These are phyloP conservation scores for Seiridium unicorne DNA, from an alignment of 2,329 filamentous ascomycete genomes.

Conservation along the genomic window DNA sequence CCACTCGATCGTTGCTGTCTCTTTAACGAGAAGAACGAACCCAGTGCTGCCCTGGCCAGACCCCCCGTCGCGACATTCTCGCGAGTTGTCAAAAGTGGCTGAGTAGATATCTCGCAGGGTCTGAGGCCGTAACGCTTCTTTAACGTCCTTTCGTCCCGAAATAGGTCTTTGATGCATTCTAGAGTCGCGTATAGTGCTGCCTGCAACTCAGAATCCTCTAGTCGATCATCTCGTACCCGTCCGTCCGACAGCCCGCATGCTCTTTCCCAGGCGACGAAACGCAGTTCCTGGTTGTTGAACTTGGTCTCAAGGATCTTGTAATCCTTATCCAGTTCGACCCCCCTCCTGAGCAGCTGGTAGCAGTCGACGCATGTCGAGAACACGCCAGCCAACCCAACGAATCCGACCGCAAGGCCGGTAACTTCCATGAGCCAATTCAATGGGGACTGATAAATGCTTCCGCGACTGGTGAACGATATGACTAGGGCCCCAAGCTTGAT, in stretches of 20 bases:
- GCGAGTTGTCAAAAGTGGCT: background rate
- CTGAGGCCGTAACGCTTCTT: background rate
- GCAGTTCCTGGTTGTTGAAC: conserved; percentile 4
- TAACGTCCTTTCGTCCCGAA: background rate
- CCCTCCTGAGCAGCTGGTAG: conserved; percentile 7
- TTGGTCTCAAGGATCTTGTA: conserved; percentile 6
- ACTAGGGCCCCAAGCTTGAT: too few relatives aligned
- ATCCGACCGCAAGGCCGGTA: background rate
- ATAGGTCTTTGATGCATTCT: background rate
- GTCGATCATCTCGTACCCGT: background rate
- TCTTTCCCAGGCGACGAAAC: conserved; percentile 1
- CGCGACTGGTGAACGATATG: too few relatives aligned
- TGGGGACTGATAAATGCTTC: too few relatives aligned
- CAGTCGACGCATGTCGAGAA: conserved; percentile 10
- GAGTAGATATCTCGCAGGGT: background rate
- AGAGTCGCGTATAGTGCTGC: background rate
- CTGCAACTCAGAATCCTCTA: background rate
- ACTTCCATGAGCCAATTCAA: background rate
- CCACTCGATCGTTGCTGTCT: background rate
- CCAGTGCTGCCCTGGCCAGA: background rate
- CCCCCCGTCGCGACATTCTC: background rate
- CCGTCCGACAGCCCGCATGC: background rate
- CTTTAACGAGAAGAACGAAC: background rate
- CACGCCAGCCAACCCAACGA: conserved; percentile 1
- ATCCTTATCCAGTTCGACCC: background rate